These are phyloP conservation scores for Homolaphlyctis polyrhiza DNA, from an alignment of 371 early-diverging fungal genomes.

Conservation along the genomic window DNA sequence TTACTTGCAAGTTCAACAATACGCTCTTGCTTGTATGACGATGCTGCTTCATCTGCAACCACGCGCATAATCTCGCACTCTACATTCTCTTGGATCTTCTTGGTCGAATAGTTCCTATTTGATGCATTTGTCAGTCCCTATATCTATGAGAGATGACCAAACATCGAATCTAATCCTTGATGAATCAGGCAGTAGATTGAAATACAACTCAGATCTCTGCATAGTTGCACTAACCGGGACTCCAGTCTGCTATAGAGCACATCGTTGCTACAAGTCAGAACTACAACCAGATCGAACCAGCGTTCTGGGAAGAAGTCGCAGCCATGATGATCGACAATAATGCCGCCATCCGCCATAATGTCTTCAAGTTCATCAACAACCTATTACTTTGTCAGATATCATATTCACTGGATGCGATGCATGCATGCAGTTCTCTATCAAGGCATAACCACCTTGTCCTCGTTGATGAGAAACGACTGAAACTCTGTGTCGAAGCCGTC, in stretches of 20 bases:
- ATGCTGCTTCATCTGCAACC: constrained; percentile 84
- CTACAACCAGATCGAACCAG: constrained; percentile 95
- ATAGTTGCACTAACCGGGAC: constrained; percentile 52
- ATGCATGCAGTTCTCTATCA: not conserved
- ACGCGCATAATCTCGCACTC: constrained; percentile 99
- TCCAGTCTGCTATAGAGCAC: constrained; percentile 82
- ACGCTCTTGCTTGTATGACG: constrained; percentile 75
- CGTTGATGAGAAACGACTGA: constrained; percentile 87
- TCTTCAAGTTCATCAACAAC: constrained; percentile 85
- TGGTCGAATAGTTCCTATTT: constrained; percentile 72
- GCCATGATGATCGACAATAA: constrained; percentile 89
- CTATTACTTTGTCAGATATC: no score
- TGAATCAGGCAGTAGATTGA: no score
- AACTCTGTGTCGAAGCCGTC: constrained; percentile 84
- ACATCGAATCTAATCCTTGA: no score
- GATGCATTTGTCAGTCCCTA: no score
- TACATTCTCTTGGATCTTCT: constrained; percentile 94
- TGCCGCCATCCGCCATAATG: constrained; percentile 70
- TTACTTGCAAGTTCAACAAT: constrained; percentile 77
- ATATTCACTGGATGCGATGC: not conserved
- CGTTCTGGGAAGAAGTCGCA: constrained; percentile 93
- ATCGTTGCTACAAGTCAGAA: constrained; percentile 75
- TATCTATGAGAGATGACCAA: no score
- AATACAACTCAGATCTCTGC: not conserved
- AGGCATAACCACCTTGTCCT: constrained; percentile 64